Evolutionary conservation across 768 basidiomycete species (phyloP), one percentile per base, ranked within the genome.

Genomic region (Candolleomyces aberdarensis): DNA sequence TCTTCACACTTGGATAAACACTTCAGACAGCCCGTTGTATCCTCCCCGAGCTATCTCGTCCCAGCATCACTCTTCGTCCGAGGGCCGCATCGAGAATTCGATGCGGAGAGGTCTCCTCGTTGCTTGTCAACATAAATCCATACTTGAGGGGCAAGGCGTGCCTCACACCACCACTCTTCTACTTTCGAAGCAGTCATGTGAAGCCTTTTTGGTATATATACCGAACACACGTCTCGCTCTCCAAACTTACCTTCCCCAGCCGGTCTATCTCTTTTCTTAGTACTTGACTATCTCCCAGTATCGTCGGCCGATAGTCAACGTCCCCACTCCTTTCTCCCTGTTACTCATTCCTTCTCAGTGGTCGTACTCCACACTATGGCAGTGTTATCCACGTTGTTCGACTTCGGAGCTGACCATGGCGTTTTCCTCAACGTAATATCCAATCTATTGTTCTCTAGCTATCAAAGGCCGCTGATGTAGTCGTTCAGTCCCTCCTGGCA

Each of bases 401-500:
- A 56, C 40, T 43, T 44, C 22, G 54, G 54, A 9, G 15, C 44
- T 46, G 39, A 22, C 54, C n/a, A 56, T 56, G 40, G 54, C 39
- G 39, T 39, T 43, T 39, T 61, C 13, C 40, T 19, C 39, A 61
- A 61, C 29, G 60, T 57, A 44, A 17, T 50, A 17, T 17, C 53
- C 20, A 36, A 3, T 29, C 47, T n/a, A 32, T 52, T 22, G 9
- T 40, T 56, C 53, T 10, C 11, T 46, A 22, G 39, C 19, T 50
- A 26, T 29, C 39, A 40, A 36, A 20, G 20, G 32, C n/a, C 22
- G 58, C 43, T 41, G 51, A 41, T 48, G 14, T 31, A 14, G 17
- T 43, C 50, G n/a, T 61, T 22, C 44, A 65, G 63, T 62, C 65
- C 15, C 6, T 62, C 14, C 20, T 59, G 11, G 56, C 66, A 17